Base-by-base conservation (phyloP, 805 yeast genomes). In the Lipomyces lipofer region DNA sequence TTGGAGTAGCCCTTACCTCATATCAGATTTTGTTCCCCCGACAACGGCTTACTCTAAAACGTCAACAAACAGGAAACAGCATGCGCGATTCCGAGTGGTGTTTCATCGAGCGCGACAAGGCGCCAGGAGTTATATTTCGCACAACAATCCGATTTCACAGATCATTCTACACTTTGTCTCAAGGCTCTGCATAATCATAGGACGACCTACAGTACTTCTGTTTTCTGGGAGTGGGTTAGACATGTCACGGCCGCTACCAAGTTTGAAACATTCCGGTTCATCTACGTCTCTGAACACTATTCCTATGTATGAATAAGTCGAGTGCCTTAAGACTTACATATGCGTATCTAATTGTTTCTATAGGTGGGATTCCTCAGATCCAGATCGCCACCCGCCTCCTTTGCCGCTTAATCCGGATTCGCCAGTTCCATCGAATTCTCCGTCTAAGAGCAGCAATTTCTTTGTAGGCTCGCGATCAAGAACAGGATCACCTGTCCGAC, bases 331-430 rank as follows among this genome's bases (percentile, higher is more conserved):
- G 9, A 28, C n/a, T 13, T 29, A 6, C 5, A 32, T 25, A 13
- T 29, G 22, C 15, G 22, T 22, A 28, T 25, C 9, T 5, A 24
- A 32, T n/a, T 7, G n/a, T n/a, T 3, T 1, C 17, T 32, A 43
- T 21, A 66, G 70, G 63, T 73, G 77, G 76, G 76, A 73, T 43
- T 71, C 75, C 25, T 67, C 70, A 15, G 75, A 73, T 49, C 77
- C 76, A 2, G 55, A 59, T 47, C 61, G 75, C 52, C 71, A 71
- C 30, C 76, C 76, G n/a, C 74, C 74, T 1, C 75, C 77, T 3
- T 54, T 73, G 51, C 76, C 77, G 7, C 53, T 71, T 2, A 71
- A 73, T 1, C 76, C 78, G 3, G 76, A 72, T 33, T 68, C 72
- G 63, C 66, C 73, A 5, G 56, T 59, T 12, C 61, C 62, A 25